Evolutionary conservation across 2,329 filamentous ascomycete species (phyloP).

Genomic region (Mycosphaerelloides madeirae): DNA sequence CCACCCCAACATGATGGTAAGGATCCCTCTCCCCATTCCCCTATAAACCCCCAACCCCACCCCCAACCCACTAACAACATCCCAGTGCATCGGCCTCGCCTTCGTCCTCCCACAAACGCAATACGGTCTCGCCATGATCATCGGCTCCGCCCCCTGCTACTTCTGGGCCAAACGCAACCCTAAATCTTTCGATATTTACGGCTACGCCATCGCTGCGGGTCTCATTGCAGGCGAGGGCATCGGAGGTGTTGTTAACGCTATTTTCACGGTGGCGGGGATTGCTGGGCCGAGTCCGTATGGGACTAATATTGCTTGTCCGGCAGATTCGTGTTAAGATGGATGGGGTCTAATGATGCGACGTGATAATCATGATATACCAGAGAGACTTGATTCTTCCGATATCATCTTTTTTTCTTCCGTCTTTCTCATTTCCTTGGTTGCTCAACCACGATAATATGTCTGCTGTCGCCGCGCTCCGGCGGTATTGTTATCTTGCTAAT

Average conservation of each 20-base stretch:
- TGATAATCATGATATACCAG: too few relatives aligned
- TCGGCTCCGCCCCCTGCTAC: slow-evolving; percentile 51
- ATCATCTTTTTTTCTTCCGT: too few relatives aligned
- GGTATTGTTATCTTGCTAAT: too few relatives aligned
- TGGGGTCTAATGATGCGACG: too few relatives aligned
- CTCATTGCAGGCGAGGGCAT: slow-evolving; percentile 61
- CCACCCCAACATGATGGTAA: slow-evolving; percentile 56
- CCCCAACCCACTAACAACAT: neutral
- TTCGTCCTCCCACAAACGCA: slow-evolving; percentile 55
- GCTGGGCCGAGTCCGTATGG: slow-evolving; percentile 39
- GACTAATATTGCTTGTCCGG: slow-evolving; percentile 40
- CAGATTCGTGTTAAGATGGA: slow-evolving; percentile 26
- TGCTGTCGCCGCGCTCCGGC: too few relatives aligned
- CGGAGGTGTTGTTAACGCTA: slow-evolving; percentile 58
- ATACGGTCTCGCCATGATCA: slow-evolving; percentile 56
- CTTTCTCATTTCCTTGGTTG: too few relatives aligned
- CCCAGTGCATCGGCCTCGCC: slow-evolving; percentile 51
- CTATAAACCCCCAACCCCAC: too few relatives aligned
- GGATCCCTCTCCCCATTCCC: neutral
- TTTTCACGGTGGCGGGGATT: slow-evolving; percentile 45
- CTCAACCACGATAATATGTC: too few relatives aligned
- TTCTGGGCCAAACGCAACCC: slow-evolving; percentile 53
- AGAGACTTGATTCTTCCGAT: too few relatives aligned
- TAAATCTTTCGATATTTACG: slow-evolving; percentile 52
- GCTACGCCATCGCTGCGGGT: slow-evolving; percentile 56